Evolutionary conservation across 2,329 filamentous ascomycete species (phyloP).

Genomic region (Diaporthe sp.): DNA sequence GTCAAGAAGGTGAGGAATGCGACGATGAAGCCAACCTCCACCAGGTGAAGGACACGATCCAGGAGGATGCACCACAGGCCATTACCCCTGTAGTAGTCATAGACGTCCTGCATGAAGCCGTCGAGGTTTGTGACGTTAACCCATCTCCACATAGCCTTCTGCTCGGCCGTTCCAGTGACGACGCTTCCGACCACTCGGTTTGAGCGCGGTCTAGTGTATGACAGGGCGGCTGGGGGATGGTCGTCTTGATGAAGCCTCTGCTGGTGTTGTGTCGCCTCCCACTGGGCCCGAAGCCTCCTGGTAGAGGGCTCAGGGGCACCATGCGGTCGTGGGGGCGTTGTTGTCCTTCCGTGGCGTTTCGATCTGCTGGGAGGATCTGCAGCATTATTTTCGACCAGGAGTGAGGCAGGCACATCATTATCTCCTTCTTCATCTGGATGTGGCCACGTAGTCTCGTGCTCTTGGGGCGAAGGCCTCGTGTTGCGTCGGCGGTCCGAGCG

Average conservation of each 20-base stretch:
- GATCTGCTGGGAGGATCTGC: conserved; percentile 41
- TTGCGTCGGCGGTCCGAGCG: conserved; percentile 42
- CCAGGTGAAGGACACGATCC: conserved; percentile 77
- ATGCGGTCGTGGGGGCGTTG: conserved; percentile 45
- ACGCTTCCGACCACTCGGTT: conserved; percentile 48
- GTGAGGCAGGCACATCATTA: conserved; percentile 75
- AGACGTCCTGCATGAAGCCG: conserved; percentile 86
- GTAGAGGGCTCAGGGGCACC: conserved; percentile 58
- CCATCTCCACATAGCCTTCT: conserved; percentile 93
- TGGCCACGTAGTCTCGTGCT: conserved; percentile 45
- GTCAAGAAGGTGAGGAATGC: conserved; percentile 86
- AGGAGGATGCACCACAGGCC: conserved; percentile 89
- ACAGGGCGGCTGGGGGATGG: conserved; percentile 43
- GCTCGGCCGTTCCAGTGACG: conserved; percentile 63
- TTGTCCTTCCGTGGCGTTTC: conserved; percentile 44
- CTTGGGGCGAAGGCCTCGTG: conserved; percentile 13
- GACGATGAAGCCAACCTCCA: conserved; percentile 87
- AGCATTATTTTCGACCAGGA: conserved; percentile 71
- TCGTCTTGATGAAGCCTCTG: conserved; percentile 64
- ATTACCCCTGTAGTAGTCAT: conserved; percentile 86
- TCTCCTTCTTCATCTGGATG: conserved; percentile 64
- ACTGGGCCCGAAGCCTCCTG: conserved; percentile 63
- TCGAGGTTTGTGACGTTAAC: conserved; percentile 92
- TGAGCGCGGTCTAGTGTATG: conserved; percentile 47
- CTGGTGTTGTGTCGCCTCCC: conserved; percentile 68